These are phyloP conservation scores for Paulownia fortunei DNA, from an alignment of 257 asterid genomes.

Conservation along the genomic window DNA sequence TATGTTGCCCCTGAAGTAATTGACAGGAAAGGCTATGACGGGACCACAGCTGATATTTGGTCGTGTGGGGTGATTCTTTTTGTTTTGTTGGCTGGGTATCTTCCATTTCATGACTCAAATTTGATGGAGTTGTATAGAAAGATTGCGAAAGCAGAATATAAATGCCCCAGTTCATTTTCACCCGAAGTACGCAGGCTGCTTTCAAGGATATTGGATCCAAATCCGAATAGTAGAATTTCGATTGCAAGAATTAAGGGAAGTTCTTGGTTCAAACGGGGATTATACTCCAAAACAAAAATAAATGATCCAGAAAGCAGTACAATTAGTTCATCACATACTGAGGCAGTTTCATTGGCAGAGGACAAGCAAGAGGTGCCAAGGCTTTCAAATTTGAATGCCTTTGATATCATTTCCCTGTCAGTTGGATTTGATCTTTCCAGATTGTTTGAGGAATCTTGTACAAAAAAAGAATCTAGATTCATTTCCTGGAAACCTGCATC, in stretches of 20 bases:
- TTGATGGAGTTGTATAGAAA: conserved; percentile 83
- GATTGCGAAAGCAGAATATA: conserved; percentile 67
- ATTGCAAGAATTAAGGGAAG: conserved; percentile 57
- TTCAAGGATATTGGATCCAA: conserved; percentile 66
- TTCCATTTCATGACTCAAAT: conserved; percentile 80
- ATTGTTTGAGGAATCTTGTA: conserved; percentile 62
- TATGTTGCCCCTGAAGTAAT: conserved; percentile 92
- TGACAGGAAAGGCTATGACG: conserved; percentile 76
- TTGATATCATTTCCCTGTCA: conserved; percentile 72
- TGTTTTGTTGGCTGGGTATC: conserved; percentile 75
- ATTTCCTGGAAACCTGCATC: conserved; percentile 63
- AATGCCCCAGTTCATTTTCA: conserved; percentile 71
- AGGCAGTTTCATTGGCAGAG: background rate
- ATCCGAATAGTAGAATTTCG: conserved; percentile 64
- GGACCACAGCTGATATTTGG: conserved; percentile 82
- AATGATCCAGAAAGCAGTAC: conserved; percentile 34
- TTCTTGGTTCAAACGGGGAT: conserved; percentile 65
- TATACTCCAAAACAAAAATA: conserved; percentile 28
- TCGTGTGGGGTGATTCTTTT: conserved; percentile 82
- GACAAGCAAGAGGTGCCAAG: conserved; percentile 35
- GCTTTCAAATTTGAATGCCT: conserved; percentile 66
- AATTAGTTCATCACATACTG: conserved; percentile 33
- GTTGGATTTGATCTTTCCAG: conserved; percentile 71
- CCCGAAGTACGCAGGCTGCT: conserved; percentile 60
- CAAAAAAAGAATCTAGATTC: conserved; percentile 59